Evolutionary conservation across 176 grass and related monocot species (phyloP).

Genomic region (Stipa capillata): DNA sequence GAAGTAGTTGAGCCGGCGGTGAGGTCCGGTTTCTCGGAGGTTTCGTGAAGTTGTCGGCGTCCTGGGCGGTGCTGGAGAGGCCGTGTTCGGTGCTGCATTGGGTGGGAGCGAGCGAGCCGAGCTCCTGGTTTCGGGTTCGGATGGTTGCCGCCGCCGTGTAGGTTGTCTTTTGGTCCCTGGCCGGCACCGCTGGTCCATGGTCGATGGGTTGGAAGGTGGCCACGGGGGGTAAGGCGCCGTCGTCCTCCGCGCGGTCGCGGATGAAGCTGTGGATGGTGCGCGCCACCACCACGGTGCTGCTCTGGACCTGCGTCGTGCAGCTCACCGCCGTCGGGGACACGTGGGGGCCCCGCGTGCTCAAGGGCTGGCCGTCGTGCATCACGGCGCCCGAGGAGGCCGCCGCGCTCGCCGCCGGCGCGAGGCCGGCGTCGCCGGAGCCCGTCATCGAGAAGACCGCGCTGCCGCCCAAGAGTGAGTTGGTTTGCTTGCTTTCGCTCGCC

Average conservation of each 20-base stretch:
- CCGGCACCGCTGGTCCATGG: conserved; percentile 23
- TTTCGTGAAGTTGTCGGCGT: not conserved
- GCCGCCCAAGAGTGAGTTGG: conserved; percentile 72
- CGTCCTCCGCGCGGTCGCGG: conserved; percentile 33
- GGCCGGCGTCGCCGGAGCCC: not conserved
- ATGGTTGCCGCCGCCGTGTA: not conserved
- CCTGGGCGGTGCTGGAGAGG: not conserved
- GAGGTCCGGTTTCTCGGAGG: not conserved
- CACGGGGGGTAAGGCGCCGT: conserved; percentile 22
- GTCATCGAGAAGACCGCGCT: conserved; percentile 36
- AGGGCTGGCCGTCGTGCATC: conserved; percentile 55
- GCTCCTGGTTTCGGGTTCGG: not conserved
- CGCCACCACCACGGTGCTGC: conserved; percentile 34
- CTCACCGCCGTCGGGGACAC: conserved; percentile 49
- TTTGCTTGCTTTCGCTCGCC: conserved; percentile 19
- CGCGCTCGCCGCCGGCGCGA: not conserved
- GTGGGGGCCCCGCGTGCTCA: conserved; percentile 63
- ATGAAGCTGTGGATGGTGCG: conserved; percentile 62
- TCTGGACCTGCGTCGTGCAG: conserved; percentile 71
- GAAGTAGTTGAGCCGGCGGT: not conserved
- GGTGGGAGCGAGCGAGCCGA: not conserved
- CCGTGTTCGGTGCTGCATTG: conserved; percentile 12
- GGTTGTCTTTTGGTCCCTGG: not conserved
- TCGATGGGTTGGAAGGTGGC: conserved; percentile 39
- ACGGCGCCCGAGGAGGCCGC: conserved; percentile 16